These are phyloP conservation scores for Babesia divergens DNA, from an alignment of 169 alveolate species.

Conservation along the genomic window DNA sequence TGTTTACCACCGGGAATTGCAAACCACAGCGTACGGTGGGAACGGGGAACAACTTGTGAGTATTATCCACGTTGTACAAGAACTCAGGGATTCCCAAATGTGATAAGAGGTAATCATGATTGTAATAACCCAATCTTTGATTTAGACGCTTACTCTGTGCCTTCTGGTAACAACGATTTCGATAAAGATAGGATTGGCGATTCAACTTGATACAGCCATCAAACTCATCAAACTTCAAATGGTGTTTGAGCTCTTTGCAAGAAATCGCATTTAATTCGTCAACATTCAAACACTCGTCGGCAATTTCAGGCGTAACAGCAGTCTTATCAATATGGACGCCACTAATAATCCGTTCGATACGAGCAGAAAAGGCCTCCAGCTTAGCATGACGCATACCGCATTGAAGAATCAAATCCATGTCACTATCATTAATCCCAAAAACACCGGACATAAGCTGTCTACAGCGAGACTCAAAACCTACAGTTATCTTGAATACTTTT, in stretches of 20 bases:
- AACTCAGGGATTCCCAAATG: neutral
- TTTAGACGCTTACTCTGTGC: neutral
- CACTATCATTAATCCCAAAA: neutral
- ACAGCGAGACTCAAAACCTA: constrained; percentile 63
- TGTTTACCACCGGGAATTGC: neutral
- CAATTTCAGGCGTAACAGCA: neutral
- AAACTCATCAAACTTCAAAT: neutral
- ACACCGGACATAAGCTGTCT: constrained; percentile 41
- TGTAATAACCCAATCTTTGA: neutral
- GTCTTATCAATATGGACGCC: neutral
- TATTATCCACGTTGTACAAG: neutral
- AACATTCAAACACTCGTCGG: neutral
- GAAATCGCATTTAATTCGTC: neutral
- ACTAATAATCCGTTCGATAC: neutral
- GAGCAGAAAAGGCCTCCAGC: neutral
- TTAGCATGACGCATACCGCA: neutral
- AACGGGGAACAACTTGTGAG: neutral
- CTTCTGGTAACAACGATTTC: neutral
- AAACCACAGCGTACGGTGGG: neutral
- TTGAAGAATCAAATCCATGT: neutral
- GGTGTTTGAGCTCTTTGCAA: neutral
- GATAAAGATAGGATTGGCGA: neutral
- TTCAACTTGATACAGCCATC: neutral
- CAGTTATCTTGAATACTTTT: constrained; percentile 64
- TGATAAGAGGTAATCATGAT: neutral